Base-by-base conservation (phyloP, 2,329 filamentous ascomycete genomes). In the Magnaporthiopsis incrustans region DNA sequence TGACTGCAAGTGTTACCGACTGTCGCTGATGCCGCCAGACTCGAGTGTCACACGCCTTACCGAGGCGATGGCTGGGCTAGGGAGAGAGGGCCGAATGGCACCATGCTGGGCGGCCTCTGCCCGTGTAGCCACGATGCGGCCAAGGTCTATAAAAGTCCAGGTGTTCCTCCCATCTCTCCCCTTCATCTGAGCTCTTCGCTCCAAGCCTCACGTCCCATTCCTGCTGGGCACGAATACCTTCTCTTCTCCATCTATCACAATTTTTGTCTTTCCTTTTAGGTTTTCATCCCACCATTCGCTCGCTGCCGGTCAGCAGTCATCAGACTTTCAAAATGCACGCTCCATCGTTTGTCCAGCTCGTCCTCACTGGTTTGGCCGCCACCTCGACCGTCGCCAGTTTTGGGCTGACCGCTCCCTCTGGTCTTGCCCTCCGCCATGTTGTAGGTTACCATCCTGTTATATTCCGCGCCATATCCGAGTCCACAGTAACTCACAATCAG, bases 261-360 rank as follows among this genome's bases (percentile, higher is more conserved):
- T 67, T 53, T 62, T 50, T 61, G 60, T 62, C 58, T 65, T 58
- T 67, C 62, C 64, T 64, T 63, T 68, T 68, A n/a, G 44, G 44
- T 22, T 53, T 53, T n/a, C 22, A 53, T 25, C 44, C 44, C 22
- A 53, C 44, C 44, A 53, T 65, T 66, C 64, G 44, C 53, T 59
- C 66, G 71, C 72, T 75, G 70, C 73, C 68, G 71, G 72, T 64
- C 70, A 73, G 70, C 69, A 67, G 6, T 60, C 62, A 66, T 57
- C 44, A n/a, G 5, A 22, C 5, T n/a, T n/a, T 25, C 44, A 53
- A 53, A 10, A 74, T 73, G 73, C 70, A 74, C 67, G 67, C 70
- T 65, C 70, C 69, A 66, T 71, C 73, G 15, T 60, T 74, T 62
- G 67, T 69, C 57, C 70, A 72, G 67, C 65, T 73, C 61, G 68